A percentile compares a stretch with the other conserved stretches of the same genome.
Evolutionary conservation across 73 alveolate genomes (phyloP).

Genomic region (Stentor roeselii): DNA sequence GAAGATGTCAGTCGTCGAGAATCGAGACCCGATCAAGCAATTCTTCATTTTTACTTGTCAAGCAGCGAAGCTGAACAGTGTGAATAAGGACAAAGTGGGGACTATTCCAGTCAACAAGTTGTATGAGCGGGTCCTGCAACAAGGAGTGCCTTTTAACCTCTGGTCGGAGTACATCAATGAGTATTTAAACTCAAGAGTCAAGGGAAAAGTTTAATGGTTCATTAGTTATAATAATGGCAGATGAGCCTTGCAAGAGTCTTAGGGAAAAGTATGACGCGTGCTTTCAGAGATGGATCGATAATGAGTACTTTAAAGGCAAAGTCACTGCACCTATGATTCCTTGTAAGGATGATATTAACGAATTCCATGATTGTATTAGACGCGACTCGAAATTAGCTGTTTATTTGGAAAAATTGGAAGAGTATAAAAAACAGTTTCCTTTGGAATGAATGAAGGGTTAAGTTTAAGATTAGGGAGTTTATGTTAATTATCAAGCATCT

Average conservation of each 20-base stretch:
- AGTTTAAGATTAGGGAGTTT: too few relatives aligned
- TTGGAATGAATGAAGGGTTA: too few relatives aligned
- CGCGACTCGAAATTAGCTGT: neutral
- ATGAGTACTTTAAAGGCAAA: neutral
- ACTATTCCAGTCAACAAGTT: neutral
- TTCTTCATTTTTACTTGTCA: neutral
- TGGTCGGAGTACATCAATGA: slow-evolving; percentile 3
- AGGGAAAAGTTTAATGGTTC: neutral
- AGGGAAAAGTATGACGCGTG: neutral
- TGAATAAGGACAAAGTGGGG: neutral
- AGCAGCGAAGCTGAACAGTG: slow-evolving; percentile 17
- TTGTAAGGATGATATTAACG: neutral
- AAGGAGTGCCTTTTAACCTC: neutral
- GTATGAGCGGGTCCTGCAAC: neutral
- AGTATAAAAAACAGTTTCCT: neutral
- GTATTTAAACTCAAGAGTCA: neutral
- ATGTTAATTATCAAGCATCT: too few relatives aligned
- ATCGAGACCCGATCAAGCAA: slow-evolving; percentile 13
- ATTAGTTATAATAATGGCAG: too few relatives aligned
- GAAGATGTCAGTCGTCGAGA: neutral
- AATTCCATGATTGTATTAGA: neutral
- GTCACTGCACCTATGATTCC: neutral
- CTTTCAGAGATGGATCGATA: neutral
- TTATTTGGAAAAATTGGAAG: neutral
- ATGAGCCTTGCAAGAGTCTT: neutral